Base-by-base conservation (phyloP, 148 eudicot genomes). In the Chenopodium quinoa region DNA sequence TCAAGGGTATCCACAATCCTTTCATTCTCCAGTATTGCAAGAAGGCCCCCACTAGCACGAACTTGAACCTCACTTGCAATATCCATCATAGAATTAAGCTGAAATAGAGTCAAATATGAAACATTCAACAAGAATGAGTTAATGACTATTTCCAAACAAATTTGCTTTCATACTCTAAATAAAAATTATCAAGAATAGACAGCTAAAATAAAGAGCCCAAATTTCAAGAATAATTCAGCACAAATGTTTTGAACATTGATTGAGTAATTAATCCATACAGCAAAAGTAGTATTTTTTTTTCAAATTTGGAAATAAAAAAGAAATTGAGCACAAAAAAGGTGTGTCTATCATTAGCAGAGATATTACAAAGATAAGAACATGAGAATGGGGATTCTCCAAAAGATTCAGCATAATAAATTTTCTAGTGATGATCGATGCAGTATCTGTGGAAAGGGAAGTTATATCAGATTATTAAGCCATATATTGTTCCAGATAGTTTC, bases 31-130 rank as follows among this genome's bases (percentile, higher is more conserved):
- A 96, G 80, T 84, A 96, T 89, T 79, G 98, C 99, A 78, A 93
- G 91, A 87, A 96, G 98, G 56, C 99, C 98, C 79, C 99, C 99
- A 87, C 94, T 94, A 60, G 94, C 95, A 81, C 99, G 98, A 83
- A 96, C 95, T 92, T 92, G 97, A 80, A 96, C 88, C 67, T 96
- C 99, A 87, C 97, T 96, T 87, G 87, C 90, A 75, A 90, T 79
- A 78, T 93, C 97, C 97, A 96, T 90, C 99, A 96, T 91, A 73
- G 99, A 93, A 87, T 89, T 93, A 78, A 96, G 93, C 99, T 96
- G 84, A 84, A 82, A 71, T 69, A 79, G 27, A 70, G 50, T 73
- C 60, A 80, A 58, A 68, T 46, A 82, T 9, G 52, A 50, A 48
- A 46, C 80, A n/a, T 14, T 71, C 37, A 16, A 73, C 73, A 71